phyloP scores from a whole-genome alignment of 2,329 filamentous ascomycete species.

The Cryphonectria japonica region DNA sequence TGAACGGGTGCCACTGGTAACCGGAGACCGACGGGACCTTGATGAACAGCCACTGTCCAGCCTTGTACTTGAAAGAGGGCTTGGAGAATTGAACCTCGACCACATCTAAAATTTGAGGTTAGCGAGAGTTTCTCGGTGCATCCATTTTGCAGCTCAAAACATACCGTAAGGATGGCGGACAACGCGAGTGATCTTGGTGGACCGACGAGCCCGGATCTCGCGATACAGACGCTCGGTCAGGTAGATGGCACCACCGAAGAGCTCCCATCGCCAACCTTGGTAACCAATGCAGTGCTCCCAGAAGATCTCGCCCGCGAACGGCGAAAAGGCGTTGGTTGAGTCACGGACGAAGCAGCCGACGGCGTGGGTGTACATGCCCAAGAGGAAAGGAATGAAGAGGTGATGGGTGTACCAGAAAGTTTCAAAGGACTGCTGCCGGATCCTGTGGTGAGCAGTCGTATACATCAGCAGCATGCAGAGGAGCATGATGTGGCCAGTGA shows the following conservation, averaged over 20 bases:
- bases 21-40: slow-evolving; percentile 87
- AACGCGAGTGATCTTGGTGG: slow-evolving; percentile 90
- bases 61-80: slow-evolving; percentile 96
- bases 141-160: slow-evolving; percentile 36
- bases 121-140: slow-evolving; percentile 28
- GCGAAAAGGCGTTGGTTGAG: slow-evolving; percentile 70
- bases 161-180: slow-evolving; percentile 92
- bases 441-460: slow-evolving; percentile 89
- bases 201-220: slow-evolving; percentile 80
- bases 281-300: slow-evolving; percentile 96
- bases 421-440: slow-evolving; percentile 95
- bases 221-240: slow-evolving; percentile 87
- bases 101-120: slow-evolving; percentile 64
- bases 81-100: slow-evolving; percentile 98
- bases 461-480: slow-evolving; percentile 99
- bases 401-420: slow-evolving; percentile 99
- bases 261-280: slow-evolving; percentile 95
- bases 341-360: slow-evolving; percentile 96
- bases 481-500: slow-evolving; percentile 96
- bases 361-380: slow-evolving; percentile 94
- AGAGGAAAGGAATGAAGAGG: slow-evolving; percentile 93
- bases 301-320: slow-evolving; percentile 80
- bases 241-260: slow-evolving; percentile 84
- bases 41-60: slow-evolving; percentile 96
- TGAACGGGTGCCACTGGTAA: slow-evolving; percentile 98